These are phyloP conservation scores for Psophocarpus tetragonolobus DNA, from an alignment of 306 rosid genomes.

Conservation along the genomic window DNA sequence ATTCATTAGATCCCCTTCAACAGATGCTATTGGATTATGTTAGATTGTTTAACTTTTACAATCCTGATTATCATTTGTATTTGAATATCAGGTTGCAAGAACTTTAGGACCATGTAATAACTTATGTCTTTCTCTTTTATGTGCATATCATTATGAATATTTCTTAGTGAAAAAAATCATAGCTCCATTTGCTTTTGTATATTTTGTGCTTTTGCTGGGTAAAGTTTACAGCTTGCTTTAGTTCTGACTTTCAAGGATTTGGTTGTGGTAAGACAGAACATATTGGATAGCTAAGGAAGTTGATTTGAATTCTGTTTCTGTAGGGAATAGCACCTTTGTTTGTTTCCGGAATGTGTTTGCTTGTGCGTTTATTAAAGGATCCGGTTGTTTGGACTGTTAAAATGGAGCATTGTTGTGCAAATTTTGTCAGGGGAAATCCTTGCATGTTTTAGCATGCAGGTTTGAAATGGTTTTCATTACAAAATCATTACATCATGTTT, in stretches of 20 bases:
- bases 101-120: background rate
- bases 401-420: background rate
- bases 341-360: background rate
- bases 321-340: background rate
- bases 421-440: background rate
- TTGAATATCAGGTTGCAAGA: background rate
- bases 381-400: background rate
- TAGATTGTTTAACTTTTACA: constrained; percentile 25
- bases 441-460: background rate
- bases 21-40: constrained; percentile 1
- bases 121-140: constrained; percentile 21
- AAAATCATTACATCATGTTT: background rate
- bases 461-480: background rate
- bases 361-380: background rate
- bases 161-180: background rate
- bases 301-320: background rate
- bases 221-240: background rate
- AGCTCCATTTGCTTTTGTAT: background rate
- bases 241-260: no score
- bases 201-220: background rate
- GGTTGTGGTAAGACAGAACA: background rate
- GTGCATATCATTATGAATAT: constrained; percentile 24
- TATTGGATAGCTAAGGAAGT: constrained; percentile 7
- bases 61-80: constrained; percentile 16
- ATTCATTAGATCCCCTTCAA: background rate